Base-by-base conservation (phyloP, 1,284 basidiomycete genomes). In the Puccinia horiana region DNA sequence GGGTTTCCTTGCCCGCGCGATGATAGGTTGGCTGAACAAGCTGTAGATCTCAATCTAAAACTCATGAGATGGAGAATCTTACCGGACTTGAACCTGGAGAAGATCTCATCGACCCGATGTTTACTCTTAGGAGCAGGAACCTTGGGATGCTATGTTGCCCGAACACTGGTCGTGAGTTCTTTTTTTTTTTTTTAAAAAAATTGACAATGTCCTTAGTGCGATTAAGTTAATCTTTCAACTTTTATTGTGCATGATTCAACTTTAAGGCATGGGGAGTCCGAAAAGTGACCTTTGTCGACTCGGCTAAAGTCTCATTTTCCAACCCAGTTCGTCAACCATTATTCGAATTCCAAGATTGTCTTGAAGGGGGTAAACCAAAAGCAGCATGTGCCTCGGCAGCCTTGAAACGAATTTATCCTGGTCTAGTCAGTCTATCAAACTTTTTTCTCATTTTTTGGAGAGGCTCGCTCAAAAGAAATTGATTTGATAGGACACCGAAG, bases 21-120 rank as follows among this genome's bases (percentile, higher is more conserved):
- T 47, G 32, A 23, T 20, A 94, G 93, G 83, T 90, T 98, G 9
- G 96, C 97, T 0, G 92, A 95, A 84, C 96, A 98, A 87, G 97
- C 97, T 0, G 94, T 98, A 14, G 95, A 98, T 87, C 89, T 99
- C 47, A 99, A 99, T 86, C 89, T 99, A 76, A 98, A 98, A 87
- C 90, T 99, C 35, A 98, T 99, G 96, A 91, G 95, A 42, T 99
- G 96, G 96, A 90, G 96, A 12, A 95, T 99, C 84, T 89, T 99
- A 67, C 96, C 97, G 1, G 89, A 91, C 0, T 91, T 99, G 67
- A 90, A 98, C 84, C 90, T 99, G 9, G 95, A 97, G 76, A 93
- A 92, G 87, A 90, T 99, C 37, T 91, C 94, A 1, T 86, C 87
- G 0, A 95, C 94, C 0, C 91, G 89, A 74, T 97, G 94, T 86